These are phyloP conservation scores for Exophiala viscosa DNA, from an alignment of 2,329 filamentous ascomycete species.

Conservation along the genomic window DNA sequence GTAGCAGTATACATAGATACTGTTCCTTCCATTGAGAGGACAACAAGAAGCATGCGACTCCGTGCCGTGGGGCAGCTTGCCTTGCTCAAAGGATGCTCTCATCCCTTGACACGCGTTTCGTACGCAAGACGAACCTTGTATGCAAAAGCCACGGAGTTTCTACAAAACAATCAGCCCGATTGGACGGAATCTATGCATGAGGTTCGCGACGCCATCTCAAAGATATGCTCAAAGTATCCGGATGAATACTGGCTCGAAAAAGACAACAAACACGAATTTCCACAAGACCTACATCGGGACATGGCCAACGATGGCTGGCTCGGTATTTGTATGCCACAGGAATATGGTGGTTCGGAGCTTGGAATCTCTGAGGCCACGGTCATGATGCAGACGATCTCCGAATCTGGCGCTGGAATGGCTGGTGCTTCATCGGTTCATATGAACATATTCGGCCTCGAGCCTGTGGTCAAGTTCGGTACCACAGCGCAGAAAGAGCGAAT, in stretches of 20 bases:
- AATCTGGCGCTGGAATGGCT: constrained; percentile 43
- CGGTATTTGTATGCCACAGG: constrained; percentile 43
- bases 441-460: constrained; percentile 48
- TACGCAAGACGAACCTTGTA: background rate
- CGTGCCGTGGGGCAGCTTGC: too few relatives aligned
- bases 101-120: too few relatives aligned
- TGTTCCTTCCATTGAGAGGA: too few relatives aligned
- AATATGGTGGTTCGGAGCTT: constrained; percentile 42
- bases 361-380: constrained; percentile 43
- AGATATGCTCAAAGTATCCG: constrained; percentile 42
- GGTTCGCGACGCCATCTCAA: constrained; percentile 43
- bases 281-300: constrained; percentile 39
- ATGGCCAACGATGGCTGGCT: constrained; percentile 44
- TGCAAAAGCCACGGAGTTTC: constrained; percentile 29
- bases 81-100: too few relatives aligned
- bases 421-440: constrained; percentile 45
- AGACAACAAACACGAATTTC: constrained; percentile 39
- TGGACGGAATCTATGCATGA: constrained; percentile 40
- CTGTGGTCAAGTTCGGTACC: constrained; percentile 44
- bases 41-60: too few relatives aligned
- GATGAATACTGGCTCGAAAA: constrained; percentile 43
- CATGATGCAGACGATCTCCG: constrained; percentile 49
- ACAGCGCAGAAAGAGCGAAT: constrained; percentile 42
- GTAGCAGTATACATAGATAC: too few relatives aligned
- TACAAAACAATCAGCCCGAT: constrained; percentile 33